A percentile compares a stretch with the other conserved stretches of the same genome.
Evolutionary conservation across 306 rosid genomes (phyloP).

Genomic region (Vachellia pachyceras): DNA sequence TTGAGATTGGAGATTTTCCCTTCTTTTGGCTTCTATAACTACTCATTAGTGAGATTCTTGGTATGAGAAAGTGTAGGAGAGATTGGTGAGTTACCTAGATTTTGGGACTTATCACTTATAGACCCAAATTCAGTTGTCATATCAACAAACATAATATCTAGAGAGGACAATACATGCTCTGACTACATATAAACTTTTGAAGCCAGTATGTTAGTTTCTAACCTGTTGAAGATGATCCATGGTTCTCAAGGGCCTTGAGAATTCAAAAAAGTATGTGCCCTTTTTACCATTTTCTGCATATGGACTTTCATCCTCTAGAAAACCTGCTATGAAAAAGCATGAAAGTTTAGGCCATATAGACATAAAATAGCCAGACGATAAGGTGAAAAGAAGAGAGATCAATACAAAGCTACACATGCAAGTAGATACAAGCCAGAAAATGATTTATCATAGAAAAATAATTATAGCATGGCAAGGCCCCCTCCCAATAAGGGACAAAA

Average conservation of each 20-base stretch:
- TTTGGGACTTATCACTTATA: too few relatives aligned
- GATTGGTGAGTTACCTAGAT: too few relatives aligned
- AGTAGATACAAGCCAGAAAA: slow-evolving; percentile 37
- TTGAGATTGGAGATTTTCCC: too few relatives aligned
- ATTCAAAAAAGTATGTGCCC: slow-evolving; percentile 86
- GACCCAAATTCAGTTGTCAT: slow-evolving; percentile 22
- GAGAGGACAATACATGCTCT: slow-evolving; percentile 23
- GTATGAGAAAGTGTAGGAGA: too few relatives aligned
- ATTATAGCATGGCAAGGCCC: neutral
- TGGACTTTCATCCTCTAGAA: slow-evolving; percentile 84
- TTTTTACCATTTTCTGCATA: slow-evolving; percentile 70
- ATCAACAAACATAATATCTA: neutral
- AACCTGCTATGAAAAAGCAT: slow-evolving; percentile 58
- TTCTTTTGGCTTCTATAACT: too few relatives aligned
- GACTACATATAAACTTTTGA: slow-evolving; percentile 32
- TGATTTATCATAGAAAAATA: slow-evolving; percentile 24
- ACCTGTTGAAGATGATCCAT: slow-evolving; percentile 98
- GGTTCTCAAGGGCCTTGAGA: slow-evolving; percentile 95
- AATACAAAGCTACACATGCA: slow-evolving; percentile 20
- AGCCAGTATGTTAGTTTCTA: slow-evolving; percentile 40
- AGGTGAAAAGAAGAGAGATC: slow-evolving; percentile 23
- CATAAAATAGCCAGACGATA: slow-evolving; percentile 15
- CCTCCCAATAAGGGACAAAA: neutral
- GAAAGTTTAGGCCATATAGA: slow-evolving; percentile 12
- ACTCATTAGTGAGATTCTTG: too few relatives aligned